phyloP scores from a whole-genome alignment of 495 filamentous ascomycete species.

The Penicillium crystallinum region DNA sequence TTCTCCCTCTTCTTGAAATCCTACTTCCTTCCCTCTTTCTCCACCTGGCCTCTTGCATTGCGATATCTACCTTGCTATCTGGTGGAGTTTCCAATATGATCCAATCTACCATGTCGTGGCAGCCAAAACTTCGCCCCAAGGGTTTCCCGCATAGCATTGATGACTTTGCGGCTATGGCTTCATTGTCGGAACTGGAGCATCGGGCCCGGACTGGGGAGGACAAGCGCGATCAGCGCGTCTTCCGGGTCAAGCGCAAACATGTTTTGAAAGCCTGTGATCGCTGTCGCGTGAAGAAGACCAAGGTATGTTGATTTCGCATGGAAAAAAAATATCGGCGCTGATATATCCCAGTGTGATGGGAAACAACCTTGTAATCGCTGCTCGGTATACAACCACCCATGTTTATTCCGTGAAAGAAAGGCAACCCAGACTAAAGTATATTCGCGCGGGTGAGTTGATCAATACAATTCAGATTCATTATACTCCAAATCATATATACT shows the following conservation, averaged over 20 bases:
- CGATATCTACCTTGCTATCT: background rate
- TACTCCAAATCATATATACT: constrained; percentile 4
- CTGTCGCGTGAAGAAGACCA: constrained; percentile 47
- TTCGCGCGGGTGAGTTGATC: constrained; percentile 37
- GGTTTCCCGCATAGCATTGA: constrained; percentile 38
- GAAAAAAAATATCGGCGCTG: constrained; percentile 1
- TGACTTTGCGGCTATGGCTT: constrained; percentile 29
- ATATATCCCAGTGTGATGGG: constrained; percentile 39
- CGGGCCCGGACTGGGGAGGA: constrained; percentile 30
- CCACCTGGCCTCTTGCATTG: constrained; percentile 1
- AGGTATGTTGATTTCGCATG: constrained; percentile 26
- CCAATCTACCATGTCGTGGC: constrained; percentile 33
- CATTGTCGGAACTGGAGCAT: constrained; percentile 32
- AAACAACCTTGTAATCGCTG: constrained; percentile 47
- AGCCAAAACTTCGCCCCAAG: constrained; percentile 43
- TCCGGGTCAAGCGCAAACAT: constrained; percentile 48
- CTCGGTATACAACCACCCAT: constrained; percentile 44
- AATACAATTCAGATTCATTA: background rate
- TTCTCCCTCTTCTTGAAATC: constrained; percentile 1
- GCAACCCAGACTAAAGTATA: constrained; percentile 46
- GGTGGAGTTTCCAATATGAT: constrained; percentile 2
- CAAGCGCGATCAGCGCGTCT: constrained; percentile 42
- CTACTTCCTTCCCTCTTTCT: background rate
- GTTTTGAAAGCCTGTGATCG: constrained; percentile 46
- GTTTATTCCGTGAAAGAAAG: constrained; percentile 45